Conservation (phyloP, 139 green algal species). For the Picochlorum sp. region DNA sequence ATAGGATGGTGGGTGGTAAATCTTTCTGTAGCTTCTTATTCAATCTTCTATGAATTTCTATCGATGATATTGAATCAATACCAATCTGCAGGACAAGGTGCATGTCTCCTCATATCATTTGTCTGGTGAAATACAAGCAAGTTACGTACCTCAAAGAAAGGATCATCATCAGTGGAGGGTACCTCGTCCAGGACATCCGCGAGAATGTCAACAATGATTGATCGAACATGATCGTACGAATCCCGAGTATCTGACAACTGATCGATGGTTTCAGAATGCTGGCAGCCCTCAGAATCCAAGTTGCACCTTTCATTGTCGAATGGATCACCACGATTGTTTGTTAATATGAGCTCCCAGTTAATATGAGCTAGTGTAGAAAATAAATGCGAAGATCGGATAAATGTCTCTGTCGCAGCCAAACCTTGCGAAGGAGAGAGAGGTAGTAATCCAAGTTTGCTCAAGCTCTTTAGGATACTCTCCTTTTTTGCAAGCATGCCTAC, state of each 20-base stretch:
- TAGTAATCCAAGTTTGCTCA: constrained; percentile 30
- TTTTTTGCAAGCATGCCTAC: neutral
- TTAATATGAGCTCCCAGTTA: too few species aligned
- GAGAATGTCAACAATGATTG: too few species aligned
- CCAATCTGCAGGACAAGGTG: constrained; percentile 27
- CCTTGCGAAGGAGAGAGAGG: neutral
- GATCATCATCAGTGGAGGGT: neutral
- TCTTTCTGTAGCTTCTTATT: constrained; percentile 20
- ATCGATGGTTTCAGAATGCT: too few species aligned
- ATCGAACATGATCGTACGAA: too few species aligned
- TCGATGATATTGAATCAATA: constrained; percentile 46
- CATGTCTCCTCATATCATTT: neutral
- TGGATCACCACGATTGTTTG: too few species aligned
- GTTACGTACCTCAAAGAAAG: constrained; percentile 3
- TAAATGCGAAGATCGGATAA: too few species aligned
- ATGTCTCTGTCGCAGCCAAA: neutral
- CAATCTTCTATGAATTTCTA: constrained; percentile 8
- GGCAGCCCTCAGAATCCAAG: too few species aligned
- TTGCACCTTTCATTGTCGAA: too few species aligned
- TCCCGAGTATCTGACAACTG: too few species aligned
- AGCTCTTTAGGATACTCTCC: neutral
- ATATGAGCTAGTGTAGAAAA: too few species aligned
- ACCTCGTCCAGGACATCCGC: neutral
- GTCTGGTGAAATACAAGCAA: neutral
- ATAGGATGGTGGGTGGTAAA: constrained; percentile 30